phyloP scores from a whole-genome alignment of 208 protist genomes.

The Endotrypanum monterogeii region DNA sequence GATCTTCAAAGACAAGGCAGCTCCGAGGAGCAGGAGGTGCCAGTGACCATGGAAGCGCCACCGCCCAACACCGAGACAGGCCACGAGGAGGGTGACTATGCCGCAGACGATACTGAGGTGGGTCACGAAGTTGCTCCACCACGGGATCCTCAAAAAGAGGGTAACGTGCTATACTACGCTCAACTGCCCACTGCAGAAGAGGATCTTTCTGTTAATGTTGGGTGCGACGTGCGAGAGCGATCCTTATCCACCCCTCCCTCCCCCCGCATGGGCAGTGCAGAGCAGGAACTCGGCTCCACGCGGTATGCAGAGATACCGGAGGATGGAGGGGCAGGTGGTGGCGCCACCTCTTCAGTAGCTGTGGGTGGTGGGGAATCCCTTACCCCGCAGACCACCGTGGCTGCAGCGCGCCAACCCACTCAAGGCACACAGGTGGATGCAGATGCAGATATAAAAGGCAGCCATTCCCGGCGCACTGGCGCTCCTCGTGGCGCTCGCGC shows the following conservation, averaged over 20 bases:
- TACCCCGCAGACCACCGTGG: neutral
- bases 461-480: neutral
- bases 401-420: constrained; percentile 27
- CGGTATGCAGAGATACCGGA: constrained; percentile 19
- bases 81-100: constrained; percentile 2
- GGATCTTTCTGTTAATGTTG: constrained; percentile 42
- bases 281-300: neutral
- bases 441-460: constrained; percentile 9
- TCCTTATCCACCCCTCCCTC: neutral
- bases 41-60: neutral
- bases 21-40: constrained; percentile 1
- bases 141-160: neutral
- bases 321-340: neutral
- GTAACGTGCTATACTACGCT: constrained; percentile 17
- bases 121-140: constrained; percentile 17
- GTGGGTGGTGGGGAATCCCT: neutral
- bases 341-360: neutral
- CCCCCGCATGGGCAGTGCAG: neutral
- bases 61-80: constrained; percentile 1
- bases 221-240: constrained; percentile 35
- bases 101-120: constrained; percentile 1
- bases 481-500: neutral
- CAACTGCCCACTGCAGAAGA: constrained; percentile 14
- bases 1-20: neutral
- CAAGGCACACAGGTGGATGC: constrained; percentile 42